A percentile compares a stretch with the other conserved stretches of the same genome.
These are phyloP conservation scores for Hagleromyces aurorensis DNA, from an alignment of 805 yeast species.

Conservation along the genomic window DNA sequence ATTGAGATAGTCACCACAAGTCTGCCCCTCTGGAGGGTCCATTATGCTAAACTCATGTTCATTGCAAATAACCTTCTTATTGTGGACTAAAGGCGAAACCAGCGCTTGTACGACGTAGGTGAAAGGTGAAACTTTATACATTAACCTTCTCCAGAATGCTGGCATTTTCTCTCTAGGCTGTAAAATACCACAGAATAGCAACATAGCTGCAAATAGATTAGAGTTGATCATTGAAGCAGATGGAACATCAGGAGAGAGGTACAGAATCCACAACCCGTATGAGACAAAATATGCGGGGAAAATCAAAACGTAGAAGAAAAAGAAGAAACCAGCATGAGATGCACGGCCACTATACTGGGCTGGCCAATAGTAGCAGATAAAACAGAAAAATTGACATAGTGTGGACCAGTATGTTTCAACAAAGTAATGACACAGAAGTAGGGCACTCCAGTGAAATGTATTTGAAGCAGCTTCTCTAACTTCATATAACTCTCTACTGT, in stretches of 20 bases:
- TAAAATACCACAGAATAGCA: slow-evolving; percentile 47
- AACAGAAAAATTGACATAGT: slow-evolving; percentile 36
- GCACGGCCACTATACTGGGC: slow-evolving; percentile 37
- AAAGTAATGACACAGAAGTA: slow-evolving; percentile 37
- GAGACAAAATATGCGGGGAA: slow-evolving; percentile 45
- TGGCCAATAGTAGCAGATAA: slow-evolving; percentile 44
- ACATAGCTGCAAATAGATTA: slow-evolving; percentile 44
- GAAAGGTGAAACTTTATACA: slow-evolving; percentile 40
- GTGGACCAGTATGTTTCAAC: slow-evolving; percentile 44
- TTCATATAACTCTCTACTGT: slow-evolving; percentile 57
- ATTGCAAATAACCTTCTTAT: slow-evolving; percentile 33
- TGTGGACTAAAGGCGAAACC: slow-evolving; percentile 35
- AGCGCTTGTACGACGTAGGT: slow-evolving; percentile 41
- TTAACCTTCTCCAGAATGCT: slow-evolving; percentile 39
- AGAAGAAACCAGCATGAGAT: slow-evolving; percentile 45
- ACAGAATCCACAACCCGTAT: slow-evolving; percentile 46
- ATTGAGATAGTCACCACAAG: slow-evolving; percentile 40
- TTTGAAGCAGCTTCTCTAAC: slow-evolving; percentile 68
- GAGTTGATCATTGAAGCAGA: slow-evolving; percentile 37
- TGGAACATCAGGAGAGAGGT: slow-evolving; percentile 38
- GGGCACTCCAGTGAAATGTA: slow-evolving; percentile 60
- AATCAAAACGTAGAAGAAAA: slow-evolving; percentile 38
- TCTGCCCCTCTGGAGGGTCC: slow-evolving; percentile 40
- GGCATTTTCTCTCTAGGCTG: slow-evolving; percentile 40
- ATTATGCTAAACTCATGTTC: slow-evolving; percentile 32